Evolutionary conservation across 805 yeast species (phyloP).

Genomic region (Yarrowia bubula): DNA sequence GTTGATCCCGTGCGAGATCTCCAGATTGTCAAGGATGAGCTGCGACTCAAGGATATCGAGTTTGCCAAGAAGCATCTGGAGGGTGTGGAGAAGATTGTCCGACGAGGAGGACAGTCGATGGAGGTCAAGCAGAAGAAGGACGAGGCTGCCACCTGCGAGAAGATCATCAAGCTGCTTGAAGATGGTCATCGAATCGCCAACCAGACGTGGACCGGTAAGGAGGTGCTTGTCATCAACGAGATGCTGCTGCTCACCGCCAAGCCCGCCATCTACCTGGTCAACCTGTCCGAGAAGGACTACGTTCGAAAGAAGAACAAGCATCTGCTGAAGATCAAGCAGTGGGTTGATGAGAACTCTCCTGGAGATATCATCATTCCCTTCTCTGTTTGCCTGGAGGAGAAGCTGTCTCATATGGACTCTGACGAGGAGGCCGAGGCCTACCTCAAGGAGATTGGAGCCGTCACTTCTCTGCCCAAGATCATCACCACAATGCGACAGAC

Average conservation of each 20-base stretch:
- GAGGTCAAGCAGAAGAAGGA: slow-evolving; percentile 88
- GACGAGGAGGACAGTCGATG: slow-evolving; percentile 83
- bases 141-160: slow-evolving; percentile 71
- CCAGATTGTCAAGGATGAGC: slow-evolving; percentile 85
- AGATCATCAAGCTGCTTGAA: slow-evolving; percentile 73
- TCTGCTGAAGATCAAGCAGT: slow-evolving; percentile 73
- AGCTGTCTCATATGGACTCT: slow-evolving; percentile 79
- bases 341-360: slow-evolving; percentile 87
- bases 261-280: slow-evolving; percentile 89
- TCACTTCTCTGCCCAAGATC: slow-evolving; percentile 81
- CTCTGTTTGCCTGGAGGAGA: slow-evolving; percentile 89
- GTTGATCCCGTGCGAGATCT: slow-evolving; percentile 94
- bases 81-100: slow-evolving; percentile 73
- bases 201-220: slow-evolving; percentile 82
- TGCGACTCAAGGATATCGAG: slow-evolving; percentile 95
- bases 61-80: slow-evolving; percentile 82
- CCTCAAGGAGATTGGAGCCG: slow-evolving; percentile 68
- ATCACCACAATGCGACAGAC: slow-evolving; percentile 83
- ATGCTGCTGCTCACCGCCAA: slow-evolving; percentile 91
- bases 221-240: slow-evolving; percentile 83
- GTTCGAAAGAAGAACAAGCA: slow-evolving; percentile 86
- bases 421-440: slow-evolving; percentile 79
- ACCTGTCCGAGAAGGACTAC: slow-evolving; percentile 85
- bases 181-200: slow-evolving; percentile 86
- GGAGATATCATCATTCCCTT: slow-evolving; percentile 91